Base-by-base conservation (phyloP, 148 eudicot genomes). In the Cornus controversa region DNA sequence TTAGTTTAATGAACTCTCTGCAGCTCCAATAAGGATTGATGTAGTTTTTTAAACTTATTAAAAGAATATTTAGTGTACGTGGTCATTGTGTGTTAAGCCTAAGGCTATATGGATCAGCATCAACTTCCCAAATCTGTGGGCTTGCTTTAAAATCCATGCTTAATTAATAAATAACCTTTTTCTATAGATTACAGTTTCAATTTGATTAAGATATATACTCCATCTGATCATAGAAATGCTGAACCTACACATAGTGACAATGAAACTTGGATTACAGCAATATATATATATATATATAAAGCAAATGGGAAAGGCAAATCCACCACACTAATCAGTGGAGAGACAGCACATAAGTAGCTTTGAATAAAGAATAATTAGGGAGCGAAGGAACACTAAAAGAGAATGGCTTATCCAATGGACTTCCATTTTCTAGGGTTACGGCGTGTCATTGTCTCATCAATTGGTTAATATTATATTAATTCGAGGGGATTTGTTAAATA, bases 281-380 rank as follows among this genome's bases (percentile, higher is more conserved):
- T 50, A 50, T 18, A 54, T 72, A 45, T 62, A 57, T 47, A 54
- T 58, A 28, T 57, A 28, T 42, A 14, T 62, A 67, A 16, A 28
- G 25, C 5, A 69, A 14, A 69, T n/a, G n/a, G 37, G 72, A 66
- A 75, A 71, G 73, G 54, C 77, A 75, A 78, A 79, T 75, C 80
- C 80, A 73, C 78, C 82, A 47, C 74, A 75, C 69, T 84, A 86
- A 81, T 82, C 78, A 69, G 75, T 82, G 81, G 81, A 45, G 50
- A 73, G 69, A 47, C 75, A 80, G 42, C 76, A 70, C 76, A 72
- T 8, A 54, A 25, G n/a, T n/a, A n/a, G 8, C 72, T 76, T 67
- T 76, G 27, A 57, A 14, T 67, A 68, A 68, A 31, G 47, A 37
- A 22, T 57, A 34, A 4, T 67, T 23, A 29, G 50, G 6, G 27